Percentiles rank a stretch among this genome's conserved stretches.
Evolutionary conservation across 139 green algal species (phyloP).

Genomic region (Picochlorum sp.): DNA sequence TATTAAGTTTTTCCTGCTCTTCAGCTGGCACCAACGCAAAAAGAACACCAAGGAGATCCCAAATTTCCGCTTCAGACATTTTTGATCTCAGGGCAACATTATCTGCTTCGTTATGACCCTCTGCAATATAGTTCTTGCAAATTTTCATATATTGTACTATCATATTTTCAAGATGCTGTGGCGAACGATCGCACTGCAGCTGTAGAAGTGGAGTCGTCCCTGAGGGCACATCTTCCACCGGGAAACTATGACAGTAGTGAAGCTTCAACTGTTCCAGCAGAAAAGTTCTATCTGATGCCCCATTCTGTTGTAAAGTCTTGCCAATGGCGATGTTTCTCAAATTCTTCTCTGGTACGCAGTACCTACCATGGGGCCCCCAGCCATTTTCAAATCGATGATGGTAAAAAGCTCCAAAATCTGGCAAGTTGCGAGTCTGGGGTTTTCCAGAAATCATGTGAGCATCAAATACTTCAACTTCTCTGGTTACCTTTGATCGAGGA

Average conservation of each 20-base stretch:
- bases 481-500: too few species aligned
- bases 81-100: constrained; percentile 4
- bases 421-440: background rate
- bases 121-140: background rate
- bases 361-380: background rate
- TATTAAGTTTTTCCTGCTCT: background rate
- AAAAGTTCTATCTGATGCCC: too few species aligned
- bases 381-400: background rate
- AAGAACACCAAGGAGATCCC: constrained; percentile 59
- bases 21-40: constrained; percentile 26
- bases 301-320: background rate
- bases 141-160: background rate
- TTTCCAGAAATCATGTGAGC: too few species aligned
- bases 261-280: background rate
- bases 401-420: constrained; percentile 1
- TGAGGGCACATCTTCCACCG: background rate
- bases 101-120: background rate
- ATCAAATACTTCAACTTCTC: too few species aligned
- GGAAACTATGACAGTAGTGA: background rate
- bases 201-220: too few species aligned
- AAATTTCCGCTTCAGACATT: constrained; percentile 49
- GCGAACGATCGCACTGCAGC: background rate
- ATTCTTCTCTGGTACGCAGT: background rate
- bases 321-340: background rate
- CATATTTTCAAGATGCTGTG: background rate